phyloP scores from a whole-genome alignment of 345 rosid species.

The Populus tremula region DNA sequence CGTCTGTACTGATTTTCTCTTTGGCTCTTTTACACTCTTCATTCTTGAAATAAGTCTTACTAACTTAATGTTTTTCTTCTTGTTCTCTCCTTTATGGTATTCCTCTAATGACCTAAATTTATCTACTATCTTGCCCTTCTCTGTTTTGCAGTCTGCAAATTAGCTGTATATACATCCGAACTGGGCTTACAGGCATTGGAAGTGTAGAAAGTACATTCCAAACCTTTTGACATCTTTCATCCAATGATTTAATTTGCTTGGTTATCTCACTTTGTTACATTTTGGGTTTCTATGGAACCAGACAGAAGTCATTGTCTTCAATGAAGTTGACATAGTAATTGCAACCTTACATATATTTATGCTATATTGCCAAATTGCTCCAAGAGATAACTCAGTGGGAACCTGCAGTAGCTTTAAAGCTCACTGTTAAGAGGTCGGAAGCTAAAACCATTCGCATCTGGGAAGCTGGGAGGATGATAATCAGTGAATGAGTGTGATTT shows the following conservation, averaged over 20 bases:
- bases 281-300: neutral
- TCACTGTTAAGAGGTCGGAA: neutral
- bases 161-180: neutral
- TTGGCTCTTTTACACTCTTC: no score
- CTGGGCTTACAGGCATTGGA: neutral
- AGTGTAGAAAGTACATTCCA: neutral
- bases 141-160: no score
- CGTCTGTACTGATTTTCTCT: no score
- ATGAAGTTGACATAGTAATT: neutral
- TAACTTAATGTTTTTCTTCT: no score
- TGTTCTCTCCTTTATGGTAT: no score
- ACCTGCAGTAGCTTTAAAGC: neutral
- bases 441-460: neutral
- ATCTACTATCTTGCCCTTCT: no score
- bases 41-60: no score
- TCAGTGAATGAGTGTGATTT: neutral
- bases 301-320: neutral
- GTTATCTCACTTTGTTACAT: neutral
- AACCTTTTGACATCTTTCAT: neutral
- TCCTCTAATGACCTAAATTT: no score
- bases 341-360: neutral
- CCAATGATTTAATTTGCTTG: neutral
- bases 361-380: neutral
- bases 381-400: neutral
- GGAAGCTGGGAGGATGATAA: conserved; percentile 4